Evolutionary conservation across 441 rosid genomes (phyloP), one percentile per base, ranked within the genome.

Genomic region (Aquilaria agallochum): DNA sequence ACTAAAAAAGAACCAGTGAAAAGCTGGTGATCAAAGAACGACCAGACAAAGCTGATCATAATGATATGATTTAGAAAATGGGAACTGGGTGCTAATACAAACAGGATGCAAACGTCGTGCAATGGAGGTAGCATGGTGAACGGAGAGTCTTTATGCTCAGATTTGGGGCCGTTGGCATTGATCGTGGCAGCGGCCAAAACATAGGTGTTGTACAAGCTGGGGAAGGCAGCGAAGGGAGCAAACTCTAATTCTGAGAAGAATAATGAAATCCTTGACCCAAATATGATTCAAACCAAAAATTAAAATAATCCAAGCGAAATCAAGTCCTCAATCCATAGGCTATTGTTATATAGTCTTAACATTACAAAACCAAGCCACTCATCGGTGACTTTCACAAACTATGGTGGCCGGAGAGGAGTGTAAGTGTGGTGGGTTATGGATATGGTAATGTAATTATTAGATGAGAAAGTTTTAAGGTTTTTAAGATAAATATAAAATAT

Each of bases 181-280:
- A 81, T 91, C 2, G 97, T 91, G 10, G 99, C 97, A 3, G 97
- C 96, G 0, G 97, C 99, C 10, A 95, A 89, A 5, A 92, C 99
- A 0, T 83, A 76, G 44, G 97, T 96, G 27, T 64, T 95, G 70
- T 86, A 85, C 4, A 79, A 69, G 66, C 52, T 77, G 15, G 68
- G n/a, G 79, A 88, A 95, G 78, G 84, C 54, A 31, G 67, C 49
- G 14, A 44, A 0, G 75, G 75, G 12, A 80, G 76, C 5, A 74
- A 67, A 32, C 27, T 20, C 27, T 20, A 20, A 20, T 20, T 20
- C 27, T 20, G 27, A 79, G 83, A 14, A 80, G 83, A 66, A 2
- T 96, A 80, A 55, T 68, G 90, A 84, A 10, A 63, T 88, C 27
- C 27, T 20, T 20, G 27, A 20, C 27, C 27, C 27, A 20, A 20